Evolutionary conservation across 371 early-diverging fungal species (phyloP), one percentile per base, ranked within the genome.

Genomic region (Rhizopus stolonifer): DNA sequence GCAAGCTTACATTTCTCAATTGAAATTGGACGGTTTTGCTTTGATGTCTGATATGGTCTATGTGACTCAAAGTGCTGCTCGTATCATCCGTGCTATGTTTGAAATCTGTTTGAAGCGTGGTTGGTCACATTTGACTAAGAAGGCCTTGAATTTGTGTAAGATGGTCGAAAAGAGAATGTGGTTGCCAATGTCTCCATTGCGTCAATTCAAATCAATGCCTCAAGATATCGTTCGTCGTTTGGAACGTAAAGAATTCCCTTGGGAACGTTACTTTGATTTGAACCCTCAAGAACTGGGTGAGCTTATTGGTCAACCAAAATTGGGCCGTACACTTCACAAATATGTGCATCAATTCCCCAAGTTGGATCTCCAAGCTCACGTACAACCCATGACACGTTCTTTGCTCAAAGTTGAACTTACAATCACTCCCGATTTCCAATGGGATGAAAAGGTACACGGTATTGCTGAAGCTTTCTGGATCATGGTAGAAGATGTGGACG

Each of bases 61-160:
- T 74, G 93, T 99, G 21, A 95, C 98, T 14, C 97, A 97, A 75
- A 89, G 89, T 54, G 96, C 95, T 22, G 88, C 87, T 0, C 89
- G 99, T 60, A 91, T 99, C 56, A 70, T 98, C 31, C 89, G 98
- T 23, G 96, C 98, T 15, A 85, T 99, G 48, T 97, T 95, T 77
- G 99, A 98, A 74, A 94, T 99, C 40, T 91, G 94, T 60, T 64
- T 95, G 48, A 84, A 86, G 51, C 88, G 93, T 25, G 94, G 95
- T n/a, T 99, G 99, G 99, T 88, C 94, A 2, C 90, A 88, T 53
- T 73, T 95, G 32, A 87, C 95, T 3, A 82, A 86, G 39, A 86
- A 87, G 47, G 87, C 92, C 0, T 71, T 97, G 24, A 92, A 91
- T 71, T 66, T 94, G 43, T 94, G 95, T 77, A 93, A 95, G 66